Percentiles rank a stretch among this genome's conserved stretches.
These are phyloP conservation scores for Candida alai DNA, from an alignment of 805 yeast species.

Conservation along the genomic window DNA sequence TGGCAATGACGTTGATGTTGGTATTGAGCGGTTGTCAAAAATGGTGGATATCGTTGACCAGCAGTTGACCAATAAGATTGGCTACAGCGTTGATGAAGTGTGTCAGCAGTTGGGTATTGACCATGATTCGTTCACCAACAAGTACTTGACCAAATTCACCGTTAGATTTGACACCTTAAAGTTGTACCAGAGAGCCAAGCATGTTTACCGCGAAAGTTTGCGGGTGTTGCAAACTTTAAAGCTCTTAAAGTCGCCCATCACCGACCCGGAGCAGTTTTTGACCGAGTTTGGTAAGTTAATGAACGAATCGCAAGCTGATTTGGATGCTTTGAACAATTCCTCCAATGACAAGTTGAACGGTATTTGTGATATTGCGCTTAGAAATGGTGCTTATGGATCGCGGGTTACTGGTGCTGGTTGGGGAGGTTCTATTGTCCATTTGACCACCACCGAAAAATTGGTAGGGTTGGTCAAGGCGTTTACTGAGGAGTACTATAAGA, in stretches of 20 bases:
- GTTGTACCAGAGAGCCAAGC: slow-evolving; percentile 55
- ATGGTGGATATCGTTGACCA: slow-evolving; percentile 48
- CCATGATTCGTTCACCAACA: slow-evolving; percentile 38
- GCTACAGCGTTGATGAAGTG: slow-evolving; percentile 49
- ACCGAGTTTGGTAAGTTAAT: slow-evolving; percentile 49
- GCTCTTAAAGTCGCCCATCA: slow-evolving; percentile 26
- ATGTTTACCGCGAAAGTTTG: slow-evolving; percentile 58
- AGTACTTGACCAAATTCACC: slow-evolving; percentile 48
- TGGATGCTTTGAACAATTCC: slow-evolving; percentile 46
- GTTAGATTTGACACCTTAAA: slow-evolving; percentile 56
- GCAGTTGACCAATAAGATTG: slow-evolving; percentile 33
- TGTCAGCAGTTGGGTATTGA: slow-evolving; percentile 41
- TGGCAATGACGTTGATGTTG: slow-evolving; percentile 41
- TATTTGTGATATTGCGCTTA: slow-evolving; percentile 50
- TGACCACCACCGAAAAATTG: slow-evolving; percentile 45
- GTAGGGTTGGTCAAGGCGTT: slow-evolving; percentile 39
- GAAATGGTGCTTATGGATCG: slow-evolving; percentile 59
- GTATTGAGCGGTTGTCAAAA: slow-evolving; percentile 34
- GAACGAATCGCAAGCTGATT: slow-evolving; percentile 57
- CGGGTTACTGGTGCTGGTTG: slow-evolving; percentile 80
- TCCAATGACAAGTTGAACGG: slow-evolving; percentile 53
- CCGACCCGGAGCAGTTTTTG: slow-evolving; percentile 33
- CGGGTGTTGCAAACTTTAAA: slow-evolving; percentile 52
- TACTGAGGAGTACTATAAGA: slow-evolving; percentile 47
- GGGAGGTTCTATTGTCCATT: slow-evolving; percentile 72